A percentile compares a stretch with the other conserved stretches of the same genome.
Conservation (phyloP, 495 filamentous ascomycete species). For the Bombardia bombarda region DNA sequence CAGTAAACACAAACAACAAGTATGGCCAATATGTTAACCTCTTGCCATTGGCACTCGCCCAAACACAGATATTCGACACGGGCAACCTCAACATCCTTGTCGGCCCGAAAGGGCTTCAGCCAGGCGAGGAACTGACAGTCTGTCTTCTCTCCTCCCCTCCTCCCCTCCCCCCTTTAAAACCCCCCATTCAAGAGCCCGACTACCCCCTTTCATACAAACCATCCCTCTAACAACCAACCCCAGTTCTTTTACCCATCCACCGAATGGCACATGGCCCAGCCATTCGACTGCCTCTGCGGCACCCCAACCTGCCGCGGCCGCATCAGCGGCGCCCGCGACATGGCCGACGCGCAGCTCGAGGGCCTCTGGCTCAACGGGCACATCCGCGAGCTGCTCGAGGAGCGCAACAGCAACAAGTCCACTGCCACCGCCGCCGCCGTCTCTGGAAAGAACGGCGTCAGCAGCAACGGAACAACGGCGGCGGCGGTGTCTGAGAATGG, state of each 20-base stretch:
- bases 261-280: conserved; percentile 69
- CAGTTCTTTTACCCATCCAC: conserved; percentile 71
- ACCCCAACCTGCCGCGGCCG: conserved; percentile 39
- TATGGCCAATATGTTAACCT: background rate
- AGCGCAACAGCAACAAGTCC: conserved; percentile 12
- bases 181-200: no score
- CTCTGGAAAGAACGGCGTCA: background rate
- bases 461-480: no score
- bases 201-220: no score
- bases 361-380: conserved; percentile 48
- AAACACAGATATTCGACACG: conserved; percentile 56
- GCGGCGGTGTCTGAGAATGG: conserved; percentile 9
- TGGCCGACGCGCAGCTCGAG: conserved; percentile 36
- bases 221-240: no score
- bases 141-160: conserved; percentile 14
- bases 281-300: conserved; percentile 60
- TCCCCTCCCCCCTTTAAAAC: no score
- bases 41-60: background rate
- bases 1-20: background rate
- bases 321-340: conserved; percentile 48
- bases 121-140: conserved; percentile 56
- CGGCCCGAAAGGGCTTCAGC: conserved; percentile 44
- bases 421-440: background rate
- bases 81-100: conserved; percentile 53
- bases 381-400: conserved; percentile 43